Percentiles rank a stretch among this genome's conserved stretches.
These are phyloP conservation scores for Diaporthe longicolla DNA, from an alignment of 2,329 filamentous ascomycete genomes.

Conservation along the genomic window DNA sequence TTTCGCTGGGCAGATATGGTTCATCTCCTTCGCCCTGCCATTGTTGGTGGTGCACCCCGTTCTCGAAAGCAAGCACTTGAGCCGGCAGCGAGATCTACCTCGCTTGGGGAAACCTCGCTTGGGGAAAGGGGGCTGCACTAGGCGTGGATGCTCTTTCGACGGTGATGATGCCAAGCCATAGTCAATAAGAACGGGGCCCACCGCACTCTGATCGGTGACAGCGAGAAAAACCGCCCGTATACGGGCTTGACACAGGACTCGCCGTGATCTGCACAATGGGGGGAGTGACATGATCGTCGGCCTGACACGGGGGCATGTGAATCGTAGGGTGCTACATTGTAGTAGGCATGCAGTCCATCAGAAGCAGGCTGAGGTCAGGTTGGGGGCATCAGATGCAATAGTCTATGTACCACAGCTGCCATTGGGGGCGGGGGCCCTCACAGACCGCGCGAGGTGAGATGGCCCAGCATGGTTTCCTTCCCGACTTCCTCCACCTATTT, in stretches of 20 bases:
- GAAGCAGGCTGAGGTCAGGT: background rate
- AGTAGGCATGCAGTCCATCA: background rate
- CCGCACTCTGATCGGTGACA: constrained; percentile 4
- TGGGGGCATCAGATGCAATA: background rate
- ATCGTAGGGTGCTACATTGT: background rate
- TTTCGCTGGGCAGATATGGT: background rate
- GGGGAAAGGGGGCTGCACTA: constrained; percentile 34
- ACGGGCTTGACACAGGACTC: background rate
- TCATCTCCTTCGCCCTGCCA: constrained; percentile 3
- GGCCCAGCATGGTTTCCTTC: constrained; percentile 8
- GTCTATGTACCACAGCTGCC: background rate
- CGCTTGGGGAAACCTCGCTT: constrained; percentile 38
- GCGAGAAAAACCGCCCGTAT: background rate
- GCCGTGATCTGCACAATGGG: constrained; percentile 25
- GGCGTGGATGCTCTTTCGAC: constrained; percentile 21
- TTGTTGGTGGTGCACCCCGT: background rate
- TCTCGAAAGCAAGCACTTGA: background rate
- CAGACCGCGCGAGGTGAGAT: background rate
- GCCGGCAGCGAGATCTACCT: constrained; percentile 23
- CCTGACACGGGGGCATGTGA: background rate
- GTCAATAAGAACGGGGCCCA: constrained; percentile 29
- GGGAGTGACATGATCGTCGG: background rate
- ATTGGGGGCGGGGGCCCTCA: background rate
- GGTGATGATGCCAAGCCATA: constrained; percentile 33
- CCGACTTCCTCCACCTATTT: constrained; percentile 22